Evolutionary conservation across 345 rosid species (phyloP), one percentile per base, ranked within the genome.

Genomic region (Draba incana): DNA sequence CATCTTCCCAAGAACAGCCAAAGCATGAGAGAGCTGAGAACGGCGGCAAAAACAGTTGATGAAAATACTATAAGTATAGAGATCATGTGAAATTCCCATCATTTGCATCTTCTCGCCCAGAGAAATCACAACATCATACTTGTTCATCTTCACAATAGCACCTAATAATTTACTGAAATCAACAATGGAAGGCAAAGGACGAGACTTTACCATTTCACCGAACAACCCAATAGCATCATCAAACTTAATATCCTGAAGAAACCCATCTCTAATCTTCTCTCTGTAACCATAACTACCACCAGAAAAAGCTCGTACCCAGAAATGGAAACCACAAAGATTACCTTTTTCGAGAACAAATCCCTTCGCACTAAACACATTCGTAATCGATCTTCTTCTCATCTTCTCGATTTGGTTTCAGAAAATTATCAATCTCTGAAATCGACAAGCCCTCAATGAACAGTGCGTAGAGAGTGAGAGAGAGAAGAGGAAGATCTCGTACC

Each of bases 201-300:
- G 72, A 67, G 61, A 56, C 48, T 44, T 8, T 1, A 50, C 61
- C 74, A 69, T 69, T 0, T 59, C 20, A 27, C 16, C 0, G 20
- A 69, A 69, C 41, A 59, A 5, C 25, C 0, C 49, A 24, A 69
- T 1, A 0, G 66, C 74, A 38, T 58, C 66, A 0, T 69, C 74
- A 15, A 66, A 3, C 30, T 14, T 42, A 1, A 65, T 3, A 52
- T 25, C 27, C 0, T 0, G 10, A 1, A 0, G 10, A 2, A 63
- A 6, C 31, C 10, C 38, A 51, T 6, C 1, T 51, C 48, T 37
- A 8, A 65, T 4, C 2, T 0, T 51, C 27, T 65, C 49, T 65
- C 58, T 38, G 39, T 10, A 30, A 27, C n/a, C 43, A 58, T 24
- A 7, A 25, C 49, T 25, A 0, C 0, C 0, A 8, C 6, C 27